These are phyloP conservation scores for Leccinum subtestaceum DNA, from an alignment of 768 basidiomycete genomes.

Conservation along the genomic window DNA sequence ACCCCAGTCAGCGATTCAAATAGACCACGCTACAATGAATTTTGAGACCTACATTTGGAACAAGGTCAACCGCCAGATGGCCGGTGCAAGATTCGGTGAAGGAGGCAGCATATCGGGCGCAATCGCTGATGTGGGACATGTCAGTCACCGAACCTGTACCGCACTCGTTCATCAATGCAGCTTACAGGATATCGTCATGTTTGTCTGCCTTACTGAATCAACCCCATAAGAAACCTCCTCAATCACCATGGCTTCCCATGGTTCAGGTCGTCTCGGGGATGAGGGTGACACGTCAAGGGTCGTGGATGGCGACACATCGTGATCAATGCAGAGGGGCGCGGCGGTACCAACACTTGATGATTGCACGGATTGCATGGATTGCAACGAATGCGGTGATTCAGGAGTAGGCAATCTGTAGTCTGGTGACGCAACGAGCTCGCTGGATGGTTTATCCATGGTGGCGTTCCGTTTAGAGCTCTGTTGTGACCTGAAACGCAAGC, in stretches of 20 bases:
- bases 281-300: not conserved
- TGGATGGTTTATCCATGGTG: conserved; percentile 12
- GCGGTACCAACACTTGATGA: not conserved
- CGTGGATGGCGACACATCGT: not conserved
- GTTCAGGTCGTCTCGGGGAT: not conserved
- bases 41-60: conserved; percentile 47
- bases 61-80: conserved; percentile 50
- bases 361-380: not conserved
- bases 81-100: conserved; percentile 33
- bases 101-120: not conserved
- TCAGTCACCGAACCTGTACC: not conserved
- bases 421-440: conserved; percentile 11
- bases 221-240: not conserved
- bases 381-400: conserved; percentile 2
- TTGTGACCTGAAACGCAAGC: not conserved
- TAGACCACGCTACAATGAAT: not conserved
- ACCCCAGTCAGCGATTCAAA: conserved; percentile 1
- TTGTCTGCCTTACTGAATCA: not conserved
- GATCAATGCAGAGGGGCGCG: not conserved
- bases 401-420: conserved; percentile 19
- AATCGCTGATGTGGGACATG: not conserved
- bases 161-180: not conserved
- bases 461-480: not conserved
- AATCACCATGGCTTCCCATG: conserved; percentile 8
- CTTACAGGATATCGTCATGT: conserved; percentile 13